Evolutionary conservation across 1,284 basidiomycete genomes (phyloP), one percentile per base, ranked within the genome.

Genomic region (Hymenochaete sp.): DNA sequence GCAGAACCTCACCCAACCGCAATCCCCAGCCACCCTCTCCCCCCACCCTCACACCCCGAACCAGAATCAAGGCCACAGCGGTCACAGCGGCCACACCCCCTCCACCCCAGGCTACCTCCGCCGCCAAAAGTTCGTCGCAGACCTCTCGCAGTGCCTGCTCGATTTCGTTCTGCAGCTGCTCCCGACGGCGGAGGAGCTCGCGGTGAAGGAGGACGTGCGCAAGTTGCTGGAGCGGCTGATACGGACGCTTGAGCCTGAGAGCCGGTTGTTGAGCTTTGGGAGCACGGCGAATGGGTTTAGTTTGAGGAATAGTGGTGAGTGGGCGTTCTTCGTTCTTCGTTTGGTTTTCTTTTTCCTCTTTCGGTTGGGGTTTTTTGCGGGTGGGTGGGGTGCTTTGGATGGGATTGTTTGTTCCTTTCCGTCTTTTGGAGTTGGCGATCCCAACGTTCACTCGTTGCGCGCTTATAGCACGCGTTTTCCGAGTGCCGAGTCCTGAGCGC

Each of bases 201-300:
- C 80, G 42, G 82, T 93, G 57, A 98, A 98, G 72, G 95, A 98
- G 67, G 90, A 95, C 57, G 93, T 97, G 52, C 75, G 95, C 57
- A 87, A 91, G 63, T 75, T 93, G 60, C 83, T 98, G 47, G 92
- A 98, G 71, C 79, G 88, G 53, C 79, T 98, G 63, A 95, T 96
- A 62, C 80, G 88, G 62, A 91, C 87, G 46, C 90, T 98, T 64
- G 89, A 93, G 64, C 93, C 92, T 33, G 80, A 91, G 54, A 89
- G 89, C 54, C 82, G 89, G 52, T 70, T 98, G 56, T 68, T 96
- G 55, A 92, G 91, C 41, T 98, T 98, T 62, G 95, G 95, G 29
- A 91, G 86, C 63, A 96, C 89, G 55, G 93, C 84, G 40, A 97
- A 91, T 63, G 92, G 84, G 58, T 95, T 92, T 67, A 93, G 90